Conservation (phyloP, 805 yeast species). For the Yamadazyma endophytica region DNA sequence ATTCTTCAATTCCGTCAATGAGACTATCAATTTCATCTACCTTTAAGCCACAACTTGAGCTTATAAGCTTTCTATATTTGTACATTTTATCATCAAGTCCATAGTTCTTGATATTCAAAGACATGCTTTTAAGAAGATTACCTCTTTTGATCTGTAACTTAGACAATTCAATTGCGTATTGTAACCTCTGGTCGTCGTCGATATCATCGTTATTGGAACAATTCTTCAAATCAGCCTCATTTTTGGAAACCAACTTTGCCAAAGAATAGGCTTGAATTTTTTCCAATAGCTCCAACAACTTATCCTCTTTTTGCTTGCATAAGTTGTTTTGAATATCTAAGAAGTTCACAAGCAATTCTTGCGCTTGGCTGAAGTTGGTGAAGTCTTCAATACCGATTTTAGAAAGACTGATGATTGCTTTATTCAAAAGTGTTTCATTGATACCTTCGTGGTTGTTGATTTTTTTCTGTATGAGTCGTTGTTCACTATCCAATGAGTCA, state of each 20-base stretch:
- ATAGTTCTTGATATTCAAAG: constrained; percentile 38
- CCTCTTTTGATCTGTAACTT: constrained; percentile 50
- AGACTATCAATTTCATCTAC: constrained; percentile 77
- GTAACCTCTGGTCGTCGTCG: constrained; percentile 10
- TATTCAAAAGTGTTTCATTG: constrained; percentile 21
- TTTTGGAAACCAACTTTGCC: constrained; percentile 42
- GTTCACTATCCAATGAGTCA: constrained; percentile 32
- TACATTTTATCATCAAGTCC: constrained; percentile 54
- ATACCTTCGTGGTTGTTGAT: constrained; percentile 49
- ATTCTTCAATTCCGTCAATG: constrained; percentile 68
- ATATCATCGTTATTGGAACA: constrained; percentile 9
- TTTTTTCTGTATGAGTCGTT: constrained; percentile 47
- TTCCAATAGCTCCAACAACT: constrained; percentile 20
- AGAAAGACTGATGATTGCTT: constrained; percentile 20
- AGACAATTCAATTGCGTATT: constrained; percentile 36
- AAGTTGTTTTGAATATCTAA: constrained; percentile 15
- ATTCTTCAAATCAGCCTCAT: constrained; percentile 17
- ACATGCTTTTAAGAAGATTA: constrained; percentile 42
- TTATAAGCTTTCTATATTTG: constrained; percentile 74
- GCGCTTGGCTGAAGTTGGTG: constrained; percentile 7
- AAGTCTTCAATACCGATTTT: constrained; percentile 25
- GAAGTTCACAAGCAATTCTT: constrained; percentile 3
- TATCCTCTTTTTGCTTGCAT: constrained; percentile 12
- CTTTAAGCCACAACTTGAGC: constrained; percentile 71
- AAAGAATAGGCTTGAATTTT: constrained; percentile 43